These are phyloP conservation scores for Solanum chiquidenum DNA, from an alignment of 257 asterid species.

Conservation along the genomic window DNA sequence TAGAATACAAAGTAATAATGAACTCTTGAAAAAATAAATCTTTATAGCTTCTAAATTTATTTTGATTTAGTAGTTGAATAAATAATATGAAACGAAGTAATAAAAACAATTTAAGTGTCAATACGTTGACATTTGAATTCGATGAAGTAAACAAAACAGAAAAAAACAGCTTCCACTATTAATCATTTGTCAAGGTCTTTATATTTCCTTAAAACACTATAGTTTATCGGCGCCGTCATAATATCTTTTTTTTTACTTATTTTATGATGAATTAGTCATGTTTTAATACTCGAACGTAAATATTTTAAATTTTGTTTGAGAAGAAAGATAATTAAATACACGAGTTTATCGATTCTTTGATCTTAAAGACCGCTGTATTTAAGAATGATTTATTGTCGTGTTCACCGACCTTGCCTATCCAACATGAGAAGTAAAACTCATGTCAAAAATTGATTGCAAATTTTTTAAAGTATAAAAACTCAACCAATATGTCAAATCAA, in stretches of 20 bases:
- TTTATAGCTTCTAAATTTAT: too few species aligned
- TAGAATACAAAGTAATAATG: too few species aligned
- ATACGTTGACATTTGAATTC: neutral
- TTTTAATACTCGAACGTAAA: neutral
- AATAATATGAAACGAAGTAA: too few species aligned
- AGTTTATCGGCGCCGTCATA: neutral
- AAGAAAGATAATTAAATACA: too few species aligned
- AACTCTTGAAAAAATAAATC: too few species aligned
- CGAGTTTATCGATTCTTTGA: neutral
- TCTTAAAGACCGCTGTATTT: neutral
- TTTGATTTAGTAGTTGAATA: too few species aligned
- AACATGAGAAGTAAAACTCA: neutral
- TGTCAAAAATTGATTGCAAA: neutral
- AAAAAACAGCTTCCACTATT: neutral
- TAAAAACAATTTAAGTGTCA: neutral
- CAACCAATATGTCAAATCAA: neutral
- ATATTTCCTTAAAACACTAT: neutral
- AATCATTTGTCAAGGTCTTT: neutral
- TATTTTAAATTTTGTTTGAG: too few species aligned
- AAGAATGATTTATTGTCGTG: neutral
- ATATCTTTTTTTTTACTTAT: neutral
- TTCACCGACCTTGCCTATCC: neutral
- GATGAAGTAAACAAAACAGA: neutral
- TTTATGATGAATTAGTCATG: neutral
- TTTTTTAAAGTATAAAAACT: neutral